Evolutionary conservation across 2,329 filamentous ascomycete genomes (phyloP).

Genomic region (Calonectria pseudoturangicola): DNA sequence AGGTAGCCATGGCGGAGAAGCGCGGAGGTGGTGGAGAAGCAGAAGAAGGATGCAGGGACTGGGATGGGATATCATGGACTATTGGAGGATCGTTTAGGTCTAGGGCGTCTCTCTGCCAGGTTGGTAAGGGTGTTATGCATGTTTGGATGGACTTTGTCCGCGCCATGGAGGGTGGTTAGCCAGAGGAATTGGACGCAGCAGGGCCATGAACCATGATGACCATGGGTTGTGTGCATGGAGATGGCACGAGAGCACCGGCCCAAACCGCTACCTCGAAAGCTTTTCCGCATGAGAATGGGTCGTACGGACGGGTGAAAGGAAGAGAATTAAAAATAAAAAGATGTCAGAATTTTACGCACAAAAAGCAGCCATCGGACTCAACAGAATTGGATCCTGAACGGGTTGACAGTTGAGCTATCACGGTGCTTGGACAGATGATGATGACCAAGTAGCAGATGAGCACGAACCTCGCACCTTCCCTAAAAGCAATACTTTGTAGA

Average conservation of each 20-base stretch:
- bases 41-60: slow-evolving; percentile 40
- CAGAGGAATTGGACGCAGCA: slow-evolving; percentile 23
- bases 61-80: slow-evolving; percentile 40
- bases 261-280: slow-evolving; percentile 21
- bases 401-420: slow-evolving; percentile 7
- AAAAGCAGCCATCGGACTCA: background rate
- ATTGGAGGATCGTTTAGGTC: slow-evolving; percentile 39
- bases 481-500: background rate
- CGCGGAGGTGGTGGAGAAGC: slow-evolving; percentile 46
- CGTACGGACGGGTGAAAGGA: slow-evolving; percentile 28
- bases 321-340: slow-evolving; percentile 21
- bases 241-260: slow-evolving; percentile 38
- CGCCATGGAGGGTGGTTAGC: slow-evolving; percentile 27
- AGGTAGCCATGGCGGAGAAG: slow-evolving; percentile 39
- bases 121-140: slow-evolving; percentile 41
- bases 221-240: slow-evolving; percentile 34
- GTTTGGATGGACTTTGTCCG: slow-evolving; percentile 30
- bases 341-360: background rate
- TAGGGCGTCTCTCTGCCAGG: slow-evolving; percentile 39
- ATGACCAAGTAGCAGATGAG: background rate
- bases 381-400: background rate
- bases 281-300: slow-evolving; percentile 19
- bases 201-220: slow-evolving; percentile 29
- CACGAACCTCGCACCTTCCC: background rate
- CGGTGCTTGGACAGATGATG: background rate